These are phyloP conservation scores for Sutorius australiensis DNA, from an alignment of 768 basidiomycete species.

Conservation along the genomic window DNA sequence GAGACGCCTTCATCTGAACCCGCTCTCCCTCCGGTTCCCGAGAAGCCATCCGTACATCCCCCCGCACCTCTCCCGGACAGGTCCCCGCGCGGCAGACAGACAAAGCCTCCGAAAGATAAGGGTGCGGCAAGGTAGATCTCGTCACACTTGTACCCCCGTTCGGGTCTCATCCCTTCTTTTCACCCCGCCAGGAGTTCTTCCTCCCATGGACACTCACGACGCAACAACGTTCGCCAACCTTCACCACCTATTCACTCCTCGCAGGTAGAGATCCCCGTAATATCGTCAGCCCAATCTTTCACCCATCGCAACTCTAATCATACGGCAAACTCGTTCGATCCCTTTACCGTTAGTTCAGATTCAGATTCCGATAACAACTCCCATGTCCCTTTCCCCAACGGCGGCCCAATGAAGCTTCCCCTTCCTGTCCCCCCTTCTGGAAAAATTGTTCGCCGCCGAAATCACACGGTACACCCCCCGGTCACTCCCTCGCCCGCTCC, in stretches of 20 bases:
- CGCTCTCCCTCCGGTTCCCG: conserved; percentile 30
- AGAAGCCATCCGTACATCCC: conserved; percentile 26
- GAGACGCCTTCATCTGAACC: conserved; percentile 27
- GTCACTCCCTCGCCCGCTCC: conserved; percentile 37
- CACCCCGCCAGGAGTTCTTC: conserved; percentile 42
- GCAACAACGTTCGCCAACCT: conserved; percentile 56
- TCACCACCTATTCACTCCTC: conserved; percentile 59
- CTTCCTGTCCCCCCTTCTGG: conserved; percentile 48
- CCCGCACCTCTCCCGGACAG: conserved; percentile 26
- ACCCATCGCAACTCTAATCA: conserved; percentile 30
- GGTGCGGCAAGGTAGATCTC: conserved; percentile 37
- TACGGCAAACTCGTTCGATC: conserved; percentile 41
- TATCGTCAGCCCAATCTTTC: conserved; percentile 22
- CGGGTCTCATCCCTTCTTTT: conserved; percentile 6
- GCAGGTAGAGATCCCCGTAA: conserved; percentile 59
- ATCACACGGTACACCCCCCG: conserved; percentile 31
- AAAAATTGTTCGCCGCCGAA: conserved; percentile 59
- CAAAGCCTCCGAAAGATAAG: conserved; percentile 43
- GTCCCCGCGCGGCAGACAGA: conserved; percentile 32
- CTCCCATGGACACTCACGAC: conserved; percentile 40
- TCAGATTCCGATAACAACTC: conserved; percentile 36
- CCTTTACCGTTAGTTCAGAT: conserved; percentile 47
- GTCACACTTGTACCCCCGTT: not conserved
- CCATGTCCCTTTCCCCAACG: conserved; percentile 33
- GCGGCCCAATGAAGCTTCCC: conserved; percentile 25